These are phyloP conservation scores for Leucosporidium yakuticum DNA, from an alignment of 768 basidiomycete genomes.

Conservation along the genomic window DNA sequence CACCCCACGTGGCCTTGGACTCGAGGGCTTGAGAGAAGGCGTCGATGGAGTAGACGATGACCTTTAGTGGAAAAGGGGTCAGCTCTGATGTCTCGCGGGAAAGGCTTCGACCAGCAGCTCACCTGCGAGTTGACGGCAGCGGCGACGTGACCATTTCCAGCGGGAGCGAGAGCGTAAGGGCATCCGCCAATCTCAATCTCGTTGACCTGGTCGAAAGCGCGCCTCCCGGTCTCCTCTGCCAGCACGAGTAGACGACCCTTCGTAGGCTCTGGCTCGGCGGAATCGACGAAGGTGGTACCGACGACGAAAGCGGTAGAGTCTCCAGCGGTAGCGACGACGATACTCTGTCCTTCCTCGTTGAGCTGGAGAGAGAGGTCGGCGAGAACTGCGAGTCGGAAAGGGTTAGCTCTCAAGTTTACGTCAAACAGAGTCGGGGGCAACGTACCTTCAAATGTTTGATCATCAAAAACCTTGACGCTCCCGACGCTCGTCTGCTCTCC, in stretches of 20 bases:
- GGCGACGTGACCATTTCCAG: slow-evolving; percentile 8
- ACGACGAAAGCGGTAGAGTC: slow-evolving; percentile 42
- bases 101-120: neutral
- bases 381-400: slow-evolving; percentile 9
- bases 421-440: slow-evolving; percentile 13
- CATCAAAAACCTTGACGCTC: slow-evolving; percentile 63
- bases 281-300: slow-evolving; percentile 44
- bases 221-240: neutral
- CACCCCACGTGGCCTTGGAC: slow-evolving; percentile 61
- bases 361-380: slow-evolving; percentile 2
- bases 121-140: slow-evolving; percentile 30
- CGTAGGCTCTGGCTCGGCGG: slow-evolving; percentile 26
- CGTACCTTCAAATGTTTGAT: slow-evolving; percentile 59
- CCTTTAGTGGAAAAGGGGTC: neutral
- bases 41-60: slow-evolving; percentile 22
- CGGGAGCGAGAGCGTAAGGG: slow-evolving; percentile 56
- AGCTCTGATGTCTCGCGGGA: neutral
- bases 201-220: slow-evolving; percentile 35
- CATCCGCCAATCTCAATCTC: slow-evolving; percentile 54
- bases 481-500: slow-evolving; percentile 51
- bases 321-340: neutral
- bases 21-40: slow-evolving; percentile 44
- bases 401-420: slow-evolving; percentile 1
- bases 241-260: slow-evolving; percentile 30
- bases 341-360: slow-evolving; percentile 17